A percentile compares a stretch with the other conserved stretches of the same genome.
phyloP scores from a whole-genome alignment of 2,329 filamentous ascomycete species.

The Tolypocladium nubicola region DNA sequence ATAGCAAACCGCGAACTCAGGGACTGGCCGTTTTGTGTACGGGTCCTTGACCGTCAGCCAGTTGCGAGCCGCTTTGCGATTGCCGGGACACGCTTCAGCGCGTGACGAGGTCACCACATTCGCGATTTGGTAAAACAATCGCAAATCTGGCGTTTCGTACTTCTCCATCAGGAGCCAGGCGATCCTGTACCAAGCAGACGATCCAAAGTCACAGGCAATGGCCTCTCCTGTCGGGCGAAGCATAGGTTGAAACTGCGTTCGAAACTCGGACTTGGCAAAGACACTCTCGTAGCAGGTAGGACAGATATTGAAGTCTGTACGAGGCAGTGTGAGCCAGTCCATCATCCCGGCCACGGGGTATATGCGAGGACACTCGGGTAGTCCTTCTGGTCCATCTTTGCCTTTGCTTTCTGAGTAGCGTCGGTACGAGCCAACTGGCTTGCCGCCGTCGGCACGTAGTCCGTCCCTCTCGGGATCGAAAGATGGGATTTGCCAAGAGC shows the following conservation, averaged over 20 bases:
- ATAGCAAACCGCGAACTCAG: conserved; percentile 65
- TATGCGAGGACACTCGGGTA: conserved; percentile 62
- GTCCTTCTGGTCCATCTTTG: conserved; percentile 15
- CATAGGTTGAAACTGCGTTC: conserved; percentile 49
- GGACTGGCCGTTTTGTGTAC: conserved; percentile 49
- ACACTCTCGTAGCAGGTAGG: conserved; percentile 66
- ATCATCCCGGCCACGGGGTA: conserved; percentile 50
- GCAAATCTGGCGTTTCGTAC: conserved; percentile 53
- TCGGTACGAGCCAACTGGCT: conserved; percentile 35
- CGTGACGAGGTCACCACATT: conserved; percentile 40
- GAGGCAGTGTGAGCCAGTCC: conserved; percentile 73
- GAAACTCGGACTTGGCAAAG: conserved; percentile 58
- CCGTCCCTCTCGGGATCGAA: conserved; percentile 31
- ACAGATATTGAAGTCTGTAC: conserved; percentile 69
- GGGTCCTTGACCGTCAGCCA: conserved; percentile 73
- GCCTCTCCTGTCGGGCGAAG: conserved; percentile 46
- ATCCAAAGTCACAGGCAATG: conserved; percentile 69
- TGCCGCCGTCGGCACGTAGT: conserved; percentile 25
- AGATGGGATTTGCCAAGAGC: conserved; percentile 33
- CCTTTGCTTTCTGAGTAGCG: conserved; percentile 38
- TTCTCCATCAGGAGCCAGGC: conserved; percentile 75
- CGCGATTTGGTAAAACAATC: conserved; percentile 59
- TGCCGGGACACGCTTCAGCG: conserved; percentile 46
- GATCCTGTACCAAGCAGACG: conserved; percentile 68
- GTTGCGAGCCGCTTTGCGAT: conserved; percentile 41